phyloP scores from a whole-genome alignment of 805 yeast species.

The Lipomyces chichibuensis region DNA sequence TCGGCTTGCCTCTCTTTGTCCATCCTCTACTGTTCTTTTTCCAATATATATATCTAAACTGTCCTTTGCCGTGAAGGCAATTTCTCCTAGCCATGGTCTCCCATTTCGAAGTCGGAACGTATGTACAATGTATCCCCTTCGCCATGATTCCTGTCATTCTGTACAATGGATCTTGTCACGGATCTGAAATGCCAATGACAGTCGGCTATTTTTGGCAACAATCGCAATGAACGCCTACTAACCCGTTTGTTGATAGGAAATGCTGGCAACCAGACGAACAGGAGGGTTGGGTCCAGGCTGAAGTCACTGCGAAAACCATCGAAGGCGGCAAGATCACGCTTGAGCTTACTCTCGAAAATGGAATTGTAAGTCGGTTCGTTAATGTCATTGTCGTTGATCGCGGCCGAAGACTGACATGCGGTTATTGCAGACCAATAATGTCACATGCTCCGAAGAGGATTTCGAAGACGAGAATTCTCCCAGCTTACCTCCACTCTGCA shows the following conservation, averaged over 20 bases:
- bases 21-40: not conserved
- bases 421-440: conserved; percentile 33
- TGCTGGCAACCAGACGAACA: conserved; percentile 81
- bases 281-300: conserved; percentile 76
- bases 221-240: not conserved
- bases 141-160: not conserved
- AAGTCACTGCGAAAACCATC: conserved; percentile 52
- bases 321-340: conserved; percentile 53
- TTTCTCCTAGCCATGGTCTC: conserved; percentile 28
- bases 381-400: no score
- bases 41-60: no score
- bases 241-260: conserved; percentile 40
- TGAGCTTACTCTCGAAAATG: conserved; percentile 58
- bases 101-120: conserved; percentile 35
- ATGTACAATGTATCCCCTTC: conserved; percentile 6
- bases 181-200: not conserved
- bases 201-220: not conserved
- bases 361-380: conserved; percentile 38
- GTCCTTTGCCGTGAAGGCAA: not conserved
- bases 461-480: conserved; percentile 47
- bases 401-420: not conserved
- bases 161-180: not conserved
- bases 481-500: conserved; percentile 77
- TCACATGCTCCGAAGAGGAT: conserved; percentile 34
- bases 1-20: not conserved